Evolutionary conservation across 2,329 filamentous ascomycete species (phyloP), one percentile per base, ranked within the genome.

Genomic region (Botrytis cinerea): DNA sequence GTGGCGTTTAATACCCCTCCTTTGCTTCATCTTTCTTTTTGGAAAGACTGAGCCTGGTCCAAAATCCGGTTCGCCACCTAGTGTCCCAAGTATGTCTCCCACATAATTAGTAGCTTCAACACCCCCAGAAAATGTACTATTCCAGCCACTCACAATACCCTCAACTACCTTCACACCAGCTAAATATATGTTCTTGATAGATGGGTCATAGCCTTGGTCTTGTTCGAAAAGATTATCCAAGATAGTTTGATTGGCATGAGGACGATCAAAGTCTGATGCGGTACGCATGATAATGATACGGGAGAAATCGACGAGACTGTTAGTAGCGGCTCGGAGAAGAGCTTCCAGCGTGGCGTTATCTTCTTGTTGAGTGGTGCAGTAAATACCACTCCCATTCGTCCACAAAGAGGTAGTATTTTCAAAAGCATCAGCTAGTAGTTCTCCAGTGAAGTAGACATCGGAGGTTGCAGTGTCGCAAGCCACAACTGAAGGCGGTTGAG

Each of bases 351-450:
- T 87, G 1, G 90, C 91, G 76, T 89, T 92, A 79, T 93, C 91
- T 80, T 93, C 91, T 80, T 92, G 90, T 0, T 90, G 90, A 2
- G 87, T 91, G 80, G 90, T 88, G 83, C 90, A 93, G 82, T 93
- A 93, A 9, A 84, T 80, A 0, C 88, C 90, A 0, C 86, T 87
- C 8, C 90, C 90, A 77, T 92, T 92, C 1, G 91, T 93, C 83
- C 89, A 88, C 1, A 91, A 77, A 0, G 76, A 82, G 2, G 89
- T 90, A 28, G 87, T 90, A 75, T 90, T 89, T 76, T 88, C 89
- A 78, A 93, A 92, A 0, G 87, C 86, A 60, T 88, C 85, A 16
- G 86, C 84, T 2, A 93, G 85, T 38, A 88, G 79, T 0, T 80
- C 84, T 12, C 91, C 91, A 1, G 86, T 88, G 81, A 87, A 93